These are phyloP conservation scores for Phialocephala sp. DNA, from an alignment of 2,329 filamentous ascomycete species.

Conservation along the genomic window DNA sequence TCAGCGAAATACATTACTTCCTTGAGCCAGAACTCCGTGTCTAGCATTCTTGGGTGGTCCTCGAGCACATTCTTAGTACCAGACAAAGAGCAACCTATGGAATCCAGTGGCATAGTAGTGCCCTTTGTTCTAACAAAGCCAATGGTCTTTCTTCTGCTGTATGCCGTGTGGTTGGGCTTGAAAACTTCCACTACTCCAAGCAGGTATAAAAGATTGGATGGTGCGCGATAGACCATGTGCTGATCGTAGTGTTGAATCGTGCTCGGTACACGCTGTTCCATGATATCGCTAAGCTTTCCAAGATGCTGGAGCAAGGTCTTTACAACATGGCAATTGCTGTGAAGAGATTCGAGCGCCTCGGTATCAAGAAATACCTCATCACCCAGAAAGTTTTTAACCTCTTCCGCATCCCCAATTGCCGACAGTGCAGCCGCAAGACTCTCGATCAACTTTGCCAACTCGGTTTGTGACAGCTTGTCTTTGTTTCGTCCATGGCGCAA, in stretches of 20 bases:
- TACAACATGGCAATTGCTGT: neutral
- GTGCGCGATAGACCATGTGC: slow-evolving; percentile 9
- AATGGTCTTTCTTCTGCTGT: slow-evolving; percentile 13
- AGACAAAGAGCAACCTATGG: slow-evolving; percentile 7
- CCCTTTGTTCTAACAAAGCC: slow-evolving; percentile 17
- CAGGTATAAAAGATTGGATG: slow-evolving; percentile 8
- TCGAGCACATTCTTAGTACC: slow-evolving; percentile 6
- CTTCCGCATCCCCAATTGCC: neutral
- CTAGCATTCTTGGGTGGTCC: slow-evolving; percentile 17
- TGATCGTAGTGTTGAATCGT: slow-evolving; percentile 16
- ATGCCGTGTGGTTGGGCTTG: slow-evolving; percentile 6
- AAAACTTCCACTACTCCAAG: slow-evolving; percentile 16
- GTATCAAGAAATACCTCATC: neutral
- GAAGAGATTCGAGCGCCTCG: neutral
- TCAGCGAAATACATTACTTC: slow-evolving; percentile 7
- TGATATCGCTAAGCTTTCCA: neutral
- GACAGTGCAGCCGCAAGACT: neutral
- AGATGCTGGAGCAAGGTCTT: slow-evolving; percentile 2
- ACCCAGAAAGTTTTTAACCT: neutral
- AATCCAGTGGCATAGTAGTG: slow-evolving; percentile 12
- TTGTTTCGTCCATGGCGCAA: neutral
- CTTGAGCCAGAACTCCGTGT: slow-evolving; percentile 17
- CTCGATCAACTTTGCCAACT: neutral
- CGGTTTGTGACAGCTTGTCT: neutral
- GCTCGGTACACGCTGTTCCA: neutral